Evolutionary conservation across 148 eudicot genomes (phyloP), one percentile per base, ranked within the genome.

Genomic region (Rhododendron molle): DNA sequence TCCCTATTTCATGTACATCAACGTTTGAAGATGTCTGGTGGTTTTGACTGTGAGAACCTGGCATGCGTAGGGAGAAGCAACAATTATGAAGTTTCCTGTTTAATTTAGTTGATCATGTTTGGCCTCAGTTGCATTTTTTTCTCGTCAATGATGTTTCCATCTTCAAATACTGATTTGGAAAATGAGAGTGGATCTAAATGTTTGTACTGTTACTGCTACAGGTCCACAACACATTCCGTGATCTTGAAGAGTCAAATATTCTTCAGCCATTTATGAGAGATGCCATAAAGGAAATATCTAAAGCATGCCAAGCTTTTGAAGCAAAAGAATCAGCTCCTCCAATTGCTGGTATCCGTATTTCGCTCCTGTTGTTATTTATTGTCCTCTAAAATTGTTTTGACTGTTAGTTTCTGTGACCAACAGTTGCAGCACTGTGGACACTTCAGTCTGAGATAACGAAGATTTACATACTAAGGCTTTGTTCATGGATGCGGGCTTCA

Each of bases 251-350:
- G 83, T 95, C 94, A 80, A 95, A 94, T 88, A 92, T 97, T 78
- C 96, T 97, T 78, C 91, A 86, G 20, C 91, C 98, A 50, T 94
- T 91, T 86, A 93, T 97, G 98, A 91, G 89, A 77, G 94, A 94
- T 91, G 93, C 99, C 78, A 91, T 97, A 86, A 90, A 90, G 87
- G 99, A 97, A 80, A 89, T 97, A 86, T 92, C 98, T 78, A 94
- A 87, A 89, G 98, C 94, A 74, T 90, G 95, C 89, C 94, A 92
- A 91, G 98, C 94, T 86, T 90, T 97, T 88, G 99, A 97, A 91
- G 96, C 87, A 81, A 96, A 95, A 90, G 99, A 97, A 84, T 92
- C 98, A 65, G 99, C 98, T 30, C 99, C 99, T 89, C 86, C 94
- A 18, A 88, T 92, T 79, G 92, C 95, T 84, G 98, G 99, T 96